Base-by-base conservation (phyloP, 805 yeast species). In the Tetrapisispora phaffii region DNA sequence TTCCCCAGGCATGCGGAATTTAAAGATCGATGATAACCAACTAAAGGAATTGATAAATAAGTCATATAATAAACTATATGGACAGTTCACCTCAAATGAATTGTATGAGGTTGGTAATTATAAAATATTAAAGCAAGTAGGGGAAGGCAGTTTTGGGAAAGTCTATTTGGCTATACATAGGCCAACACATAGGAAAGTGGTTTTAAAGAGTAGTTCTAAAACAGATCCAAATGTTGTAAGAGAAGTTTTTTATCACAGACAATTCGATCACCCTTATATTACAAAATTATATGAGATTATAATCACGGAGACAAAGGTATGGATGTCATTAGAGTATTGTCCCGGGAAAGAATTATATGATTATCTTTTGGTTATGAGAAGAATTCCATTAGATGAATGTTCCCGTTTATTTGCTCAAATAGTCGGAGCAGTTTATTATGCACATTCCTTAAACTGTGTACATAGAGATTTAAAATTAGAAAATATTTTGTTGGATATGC, bases 111-210 rank as follows among this genome's bases (percentile, higher is more conserved):
- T 90, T 12, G 97, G 98, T 1, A 86, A 84, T 62, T 90, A 90
- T 58, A 69, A 73, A 42, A 77, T 93, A 7, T 56, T 78, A 7
- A 70, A 79, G 47, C 85, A 81, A 51, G 82, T 90, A 20, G 97
- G 97, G 1, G 88, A 85, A 55, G 97, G 97, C 9, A 75, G 95
- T 2, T 90, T 88, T 71, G 97, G 97, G 8, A 85, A 84, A 57
- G 95, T 88, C 1, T 93, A 82, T 60, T 67, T 90, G 26, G 97
- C 96, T 1, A 70, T 71, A 32, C 97, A 90, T 57, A 73, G 74
- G 42, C 70, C 88, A 39, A 75, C 95, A 10, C 79, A 79, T 44
- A 71, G 78, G n/a, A 80, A 76, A 58, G 85, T 90, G 2, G 97
- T 93, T 16, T 65, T 93, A 49, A 90, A 90, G 56, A 83, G 87